phyloP scores from a whole-genome alignment of 2,329 filamentous ascomycete species.

The Calonectria montana region DNA sequence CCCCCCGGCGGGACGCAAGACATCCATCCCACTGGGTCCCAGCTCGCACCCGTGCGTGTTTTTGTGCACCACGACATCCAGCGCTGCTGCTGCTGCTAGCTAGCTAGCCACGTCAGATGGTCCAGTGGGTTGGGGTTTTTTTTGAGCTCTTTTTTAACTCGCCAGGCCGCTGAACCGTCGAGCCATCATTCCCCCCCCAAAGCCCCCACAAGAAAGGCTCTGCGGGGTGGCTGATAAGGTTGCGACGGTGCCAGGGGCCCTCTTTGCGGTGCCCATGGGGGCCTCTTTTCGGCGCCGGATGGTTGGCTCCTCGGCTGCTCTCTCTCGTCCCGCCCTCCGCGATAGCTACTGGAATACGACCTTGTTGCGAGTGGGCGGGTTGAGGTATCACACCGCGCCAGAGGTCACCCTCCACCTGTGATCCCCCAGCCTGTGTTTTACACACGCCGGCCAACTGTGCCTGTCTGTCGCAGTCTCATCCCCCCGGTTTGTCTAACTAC shows the following conservation, averaged over 20 bases:
- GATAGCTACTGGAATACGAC: conserved; percentile 3
- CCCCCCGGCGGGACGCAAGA: conserved; percentile 3
- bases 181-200: neutral
- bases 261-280: neutral
- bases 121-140: conserved; percentile 22
- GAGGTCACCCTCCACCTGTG: neutral
- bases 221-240: conserved; percentile 41
- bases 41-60: neutral
- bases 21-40: conserved; percentile 2
- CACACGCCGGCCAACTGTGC: neutral
- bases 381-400: neutral
- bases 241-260: conserved; percentile 26
- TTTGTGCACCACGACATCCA: neutral
- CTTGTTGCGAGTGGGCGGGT: neutral
- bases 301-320: neutral
- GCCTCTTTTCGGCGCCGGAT: conserved; percentile 4
- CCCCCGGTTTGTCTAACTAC: neutral
- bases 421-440: neutral
- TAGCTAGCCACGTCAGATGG: conserved; percentile 26
- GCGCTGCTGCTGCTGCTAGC: neutral
- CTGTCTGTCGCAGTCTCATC: neutral
- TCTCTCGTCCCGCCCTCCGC: neutral
- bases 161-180: neutral
- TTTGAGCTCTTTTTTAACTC: conserved; percentile 6
- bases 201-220: conserved; percentile 28